Evolutionary conservation across 2,329 filamentous ascomycete genomes (phyloP), one percentile per base, ranked within the genome.

Genomic region (Talaromyces pinophilus): DNA sequence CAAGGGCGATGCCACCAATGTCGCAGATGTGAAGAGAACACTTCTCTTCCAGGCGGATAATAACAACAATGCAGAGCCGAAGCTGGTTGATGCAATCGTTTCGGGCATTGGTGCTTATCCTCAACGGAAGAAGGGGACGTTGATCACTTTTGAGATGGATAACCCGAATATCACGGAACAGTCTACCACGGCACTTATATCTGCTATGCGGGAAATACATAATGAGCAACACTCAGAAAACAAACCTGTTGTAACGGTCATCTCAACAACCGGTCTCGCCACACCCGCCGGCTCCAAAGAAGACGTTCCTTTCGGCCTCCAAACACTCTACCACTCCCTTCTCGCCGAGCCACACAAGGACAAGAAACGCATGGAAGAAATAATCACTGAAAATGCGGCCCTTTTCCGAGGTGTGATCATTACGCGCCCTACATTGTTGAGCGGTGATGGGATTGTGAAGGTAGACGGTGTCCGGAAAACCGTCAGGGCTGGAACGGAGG

Each of bases 81-180:
- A 48, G 15, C 42, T 75, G 0, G 82, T 82, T 30, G 78, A 81
- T 68, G 74, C 77, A 8, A 81, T 86, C 64, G 68, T 84, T 57
- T 79, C 76, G 35, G 84, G 84, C 17, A 78, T 87, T 40, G 84
- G 84, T 65, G 74, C 73, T 28, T 70, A 72, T 17, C 75, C 76
- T 0, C 59, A 63, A 48, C 70, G 78, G 11, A 67, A 66, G 2
- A 72, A 71, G 44, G 63, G 59, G 10, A 68, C 44, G 13, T 66
- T 75, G 57, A 69, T 74, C 1, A 68, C 72, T 22, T 67, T 74
- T 33, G 72, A 65, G 3, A 70, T 79, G 33, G 76, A 78, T 22
- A 75, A 79, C 65, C 74, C 74, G 4, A 69, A 72, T 2, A 71
- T 78, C 67, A 80, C 78, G 65, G 71, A 74, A 55, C 72, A 75